Evolutionary conservation across 1,139 yeast species (phyloP), one percentile per base, ranked within the genome.

Genomic region (Geotrichum citri-aurantii): DNA sequence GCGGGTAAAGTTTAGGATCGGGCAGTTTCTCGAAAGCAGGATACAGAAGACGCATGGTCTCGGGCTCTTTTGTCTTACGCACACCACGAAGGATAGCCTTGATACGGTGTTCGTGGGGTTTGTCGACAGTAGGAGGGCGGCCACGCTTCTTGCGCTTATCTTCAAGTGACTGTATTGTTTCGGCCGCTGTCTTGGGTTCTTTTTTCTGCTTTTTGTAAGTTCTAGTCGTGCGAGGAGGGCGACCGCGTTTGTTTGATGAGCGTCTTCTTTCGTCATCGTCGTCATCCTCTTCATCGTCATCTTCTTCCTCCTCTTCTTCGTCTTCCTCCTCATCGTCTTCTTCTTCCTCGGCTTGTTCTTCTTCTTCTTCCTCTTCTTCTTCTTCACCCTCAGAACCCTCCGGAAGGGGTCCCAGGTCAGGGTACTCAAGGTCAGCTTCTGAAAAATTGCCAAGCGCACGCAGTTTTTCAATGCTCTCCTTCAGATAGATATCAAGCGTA

Each of bases 51-150:
- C 82, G 77, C 56, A 77, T 79, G 17, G 79, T 79, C 53, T 77
- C 78, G 5, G 80, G 78, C 65, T 82, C 84, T 57, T 83, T 81
- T 61, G 87, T 84, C 69, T 88, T 88, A 67, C 90, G 88, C 68
- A 93, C 79, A 54, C 84, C 85, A 69, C 95, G 85, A 77, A 92
- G 76, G 50, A 93, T 85, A 63, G 89, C 84, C 72, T 92, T 92
- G 70, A 92, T 91, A 63, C 97, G 80, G 66, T 90, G 91, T 73
- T 93, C 97, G 72, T 87, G 92, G 3, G 97, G 97, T 67, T 88
- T 85, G 72, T 92, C 98, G 59, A 92, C 95, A 57, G 92, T 88
- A 0, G 98, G 98, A 8, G 98, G 98, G 68, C 97, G 82, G 49
- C 97, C 97, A 68, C 98, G 80, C 71, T 89, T 85, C 57, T 83